These are phyloP conservation scores for Malus hybrid DNA, from an alignment of 331 rosid species.

Conservation along the genomic window DNA sequence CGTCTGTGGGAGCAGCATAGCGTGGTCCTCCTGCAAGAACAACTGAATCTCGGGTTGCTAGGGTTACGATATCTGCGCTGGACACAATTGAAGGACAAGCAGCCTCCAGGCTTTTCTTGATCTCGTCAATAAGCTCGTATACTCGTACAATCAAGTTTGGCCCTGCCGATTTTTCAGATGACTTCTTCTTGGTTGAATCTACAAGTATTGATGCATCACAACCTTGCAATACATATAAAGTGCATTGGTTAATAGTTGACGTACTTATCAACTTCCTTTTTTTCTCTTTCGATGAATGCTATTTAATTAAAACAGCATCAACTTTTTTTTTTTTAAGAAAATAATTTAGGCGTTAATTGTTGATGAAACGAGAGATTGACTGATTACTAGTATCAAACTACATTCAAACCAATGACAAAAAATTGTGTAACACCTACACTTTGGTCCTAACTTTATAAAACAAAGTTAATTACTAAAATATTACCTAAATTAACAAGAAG, in stretches of 20 bases:
- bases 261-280: too few relatives aligned
- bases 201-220: conserved; percentile 47
- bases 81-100: conserved; percentile 44
- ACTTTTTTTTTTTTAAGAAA: too few relatives aligned
- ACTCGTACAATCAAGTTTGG: conserved; percentile 35
- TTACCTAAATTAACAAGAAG: too few relatives aligned
- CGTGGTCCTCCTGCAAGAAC: conserved; percentile 34
- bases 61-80: conserved; percentile 41
- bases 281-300: too few relatives aligned
- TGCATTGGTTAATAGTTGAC: not conserved
- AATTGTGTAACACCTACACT: not conserved
- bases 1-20: conserved; percentile 28
- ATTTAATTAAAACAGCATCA: too few relatives aligned
- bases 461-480: too few relatives aligned
- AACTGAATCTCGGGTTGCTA: conserved; percentile 42
- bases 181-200: conserved; percentile 7
- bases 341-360: too few relatives aligned
- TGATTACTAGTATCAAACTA: not conserved
- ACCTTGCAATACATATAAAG: conserved; percentile 11
- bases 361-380: too few relatives aligned
- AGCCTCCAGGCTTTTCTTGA: conserved; percentile 23
- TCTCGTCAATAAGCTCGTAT: conserved; percentile 33
- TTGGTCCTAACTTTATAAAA: too few relatives aligned
- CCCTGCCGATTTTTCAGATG: conserved; percentile 24
- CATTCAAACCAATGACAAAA: not conserved